Base-by-base conservation (phyloP, 164 flowering plant species). In the Echeveria elegans region DNA sequence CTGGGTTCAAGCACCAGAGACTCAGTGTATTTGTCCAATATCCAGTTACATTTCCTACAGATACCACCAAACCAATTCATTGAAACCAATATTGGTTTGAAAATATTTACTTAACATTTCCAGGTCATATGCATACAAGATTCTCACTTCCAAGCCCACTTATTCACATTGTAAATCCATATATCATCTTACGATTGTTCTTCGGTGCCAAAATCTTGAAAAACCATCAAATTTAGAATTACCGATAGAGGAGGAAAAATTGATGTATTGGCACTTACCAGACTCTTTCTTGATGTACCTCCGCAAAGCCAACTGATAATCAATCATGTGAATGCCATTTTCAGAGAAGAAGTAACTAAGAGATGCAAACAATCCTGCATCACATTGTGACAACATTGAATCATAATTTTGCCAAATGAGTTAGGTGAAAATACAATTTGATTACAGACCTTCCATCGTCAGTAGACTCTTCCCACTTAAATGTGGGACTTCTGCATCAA, bases 1-100 rank as follows among this genome's bases (percentile, higher is more conserved):
- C 89, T 40, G 99, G 99, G 77, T 89, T 88, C 79, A 94, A 70
- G 85, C 97, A 94, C 97, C 97, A 91, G 72, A 94, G 75, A 76
- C 93, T 85, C 16, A 91, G 77, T 18, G 85, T 77, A 66, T 77
- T 71, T 18, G 77, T 77, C 95, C 89, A 87, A 32, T 70, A 72
- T 41, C 82, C 82, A 69, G 72, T 53, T 75, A 68, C 65, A 63
- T 66, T 69, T 66, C 78, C 90, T 85, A 81, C 73, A 74, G 14
- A 52, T 60, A 72, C 24, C 72, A 72, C 37, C 36, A 10, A 58
- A 60, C 11, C 18, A 74, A 26, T 43, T 40, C 8, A 67, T 16
- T 56, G 2, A 14, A 26, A 32, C n/a, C 19, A 10, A 6, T 21
- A 52, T 52, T 52, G 32, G 26, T n/a, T 56, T 29, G 30, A 56